Conservation (phyloP, 352 stramenopile genomes). For the Phytophthora cactorum region DNA sequence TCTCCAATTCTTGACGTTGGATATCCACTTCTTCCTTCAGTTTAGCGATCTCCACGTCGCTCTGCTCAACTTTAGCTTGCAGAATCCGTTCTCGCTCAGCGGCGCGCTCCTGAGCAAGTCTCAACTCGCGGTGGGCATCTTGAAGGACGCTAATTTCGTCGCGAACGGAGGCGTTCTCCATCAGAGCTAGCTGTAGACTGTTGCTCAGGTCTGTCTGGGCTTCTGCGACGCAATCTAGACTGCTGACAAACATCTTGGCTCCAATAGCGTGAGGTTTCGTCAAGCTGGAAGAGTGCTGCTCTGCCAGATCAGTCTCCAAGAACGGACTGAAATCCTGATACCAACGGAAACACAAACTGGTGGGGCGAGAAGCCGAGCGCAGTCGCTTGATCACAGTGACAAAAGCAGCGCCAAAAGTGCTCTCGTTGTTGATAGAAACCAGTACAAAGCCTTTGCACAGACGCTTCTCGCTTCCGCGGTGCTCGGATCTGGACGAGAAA, state of each 20-base stretch:
- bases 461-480: conserved; percentile 54
- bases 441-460: conserved; percentile 80
- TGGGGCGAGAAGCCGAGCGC: conserved; percentile 63
- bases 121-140: conserved; percentile 56
- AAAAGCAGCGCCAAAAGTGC: conserved; percentile 72
- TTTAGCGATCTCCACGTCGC: conserved; percentile 44
- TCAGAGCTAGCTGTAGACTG: conserved; percentile 68
- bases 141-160: conserved; percentile 67
- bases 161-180: conserved; percentile 79
- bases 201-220: conserved; percentile 67
- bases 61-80: conserved; percentile 43
- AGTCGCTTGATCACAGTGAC: conserved; percentile 57
- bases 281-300: conserved; percentile 15
- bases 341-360: conserved; percentile 79
- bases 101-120: conserved; percentile 36
- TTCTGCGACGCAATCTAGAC: conserved; percentile 65
- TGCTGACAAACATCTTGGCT: conserved; percentile 47
- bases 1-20: conserved; percentile 43
- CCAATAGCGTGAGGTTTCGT: conserved; percentile 14
- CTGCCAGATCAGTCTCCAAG: conserved; percentile 58
- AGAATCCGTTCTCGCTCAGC: conserved; percentile 30
- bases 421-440: conserved; percentile 80
- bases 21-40: conserved; percentile 52
- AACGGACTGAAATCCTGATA: conserved; percentile 84
- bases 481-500: conserved; percentile 55